These are phyloP conservation scores for Epichloe elymi DNA, from an alignment of 2,329 filamentous ascomycete genomes.

Conservation along the genomic window DNA sequence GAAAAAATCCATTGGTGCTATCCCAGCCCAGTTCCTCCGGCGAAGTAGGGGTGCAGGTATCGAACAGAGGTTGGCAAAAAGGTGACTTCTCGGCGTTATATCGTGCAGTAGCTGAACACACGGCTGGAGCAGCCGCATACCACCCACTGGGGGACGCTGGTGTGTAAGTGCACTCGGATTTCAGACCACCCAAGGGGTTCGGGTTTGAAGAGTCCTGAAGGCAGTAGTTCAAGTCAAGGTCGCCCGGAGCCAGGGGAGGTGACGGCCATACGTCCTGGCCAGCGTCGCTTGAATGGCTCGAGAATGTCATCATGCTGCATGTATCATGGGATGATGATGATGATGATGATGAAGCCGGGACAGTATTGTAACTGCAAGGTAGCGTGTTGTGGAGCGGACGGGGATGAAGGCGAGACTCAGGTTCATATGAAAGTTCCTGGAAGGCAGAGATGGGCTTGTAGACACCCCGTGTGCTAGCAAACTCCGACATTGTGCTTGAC, in stretches of 20 bases:
- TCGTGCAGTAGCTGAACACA: neutral
- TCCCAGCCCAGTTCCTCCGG: neutral
- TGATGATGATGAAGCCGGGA: constrained; percentile 6
- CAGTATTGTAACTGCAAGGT: constrained; percentile 1
- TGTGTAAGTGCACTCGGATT: neutral
- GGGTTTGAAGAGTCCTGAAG: neutral
- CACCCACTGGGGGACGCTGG: neutral
- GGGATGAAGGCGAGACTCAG: constrained; percentile 10
- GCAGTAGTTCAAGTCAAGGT: constrained; percentile 2
- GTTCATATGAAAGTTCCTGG: constrained; percentile 11
- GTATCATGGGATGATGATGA: constrained; percentile 13
- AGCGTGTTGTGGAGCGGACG: neutral
- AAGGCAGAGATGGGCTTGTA: constrained; percentile 12
- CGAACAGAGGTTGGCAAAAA: neutral
- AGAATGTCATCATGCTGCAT: constrained; percentile 2
- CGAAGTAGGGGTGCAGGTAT: neutral
- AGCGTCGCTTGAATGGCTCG: constrained; percentile 8
- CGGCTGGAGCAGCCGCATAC: neutral
- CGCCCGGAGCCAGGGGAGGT: constrained; percentile 15
- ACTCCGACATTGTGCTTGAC: constrained; percentile 15
- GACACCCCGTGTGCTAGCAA: constrained; percentile 14
- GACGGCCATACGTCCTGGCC: constrained; percentile 19
- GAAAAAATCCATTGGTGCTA: neutral
- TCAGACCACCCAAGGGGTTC: neutral
- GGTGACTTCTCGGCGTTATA: neutral